Conservation (phyloP, 768 basidiomycete species). For the Suillus fuscotomentosus region DNA sequence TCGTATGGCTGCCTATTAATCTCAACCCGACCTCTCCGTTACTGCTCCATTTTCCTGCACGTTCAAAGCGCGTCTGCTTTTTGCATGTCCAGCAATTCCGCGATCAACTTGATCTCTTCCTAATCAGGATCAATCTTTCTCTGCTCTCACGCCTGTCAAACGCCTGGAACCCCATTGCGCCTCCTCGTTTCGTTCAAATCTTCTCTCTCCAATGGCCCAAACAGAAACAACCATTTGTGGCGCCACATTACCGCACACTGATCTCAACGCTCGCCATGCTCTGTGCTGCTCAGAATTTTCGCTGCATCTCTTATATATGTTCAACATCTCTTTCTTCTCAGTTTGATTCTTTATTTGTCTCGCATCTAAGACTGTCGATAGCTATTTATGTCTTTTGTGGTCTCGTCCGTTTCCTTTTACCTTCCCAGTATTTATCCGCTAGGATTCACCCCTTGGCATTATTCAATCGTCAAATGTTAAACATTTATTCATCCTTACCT, state of each 20-base stretch:
- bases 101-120: conserved; percentile 10
- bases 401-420: background rate
- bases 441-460: background rate
- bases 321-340: conserved; percentile 9
- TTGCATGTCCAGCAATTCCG: conserved; percentile 2
- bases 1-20: conserved; percentile 48
- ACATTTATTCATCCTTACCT: too few relatives aligned
- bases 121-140: conserved; percentile 1
- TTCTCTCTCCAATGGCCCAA: conserved; percentile 11
- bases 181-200: conserved; percentile 9
- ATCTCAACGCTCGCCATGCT: conserved; percentile 16
- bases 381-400: conserved; percentile 32
- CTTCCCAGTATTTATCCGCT: conserved; percentile 4
- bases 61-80: background rate
- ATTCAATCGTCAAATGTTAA: conserved; percentile 7
- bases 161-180: conserved; percentile 1
- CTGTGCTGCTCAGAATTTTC: conserved; percentile 16
- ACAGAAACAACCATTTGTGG: conserved; percentile 11
- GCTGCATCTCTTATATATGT: conserved; percentile 16
- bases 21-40: conserved; percentile 15
- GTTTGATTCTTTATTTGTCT: conserved; percentile 23
- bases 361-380: conserved; percentile 25
- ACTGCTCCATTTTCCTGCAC: background rate
- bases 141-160: conserved; percentile 2
- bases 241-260: conserved; percentile 15